These are phyloP conservation scores for Lanmaoa rubissima DNA, from an alignment of 768 basidiomycete species.

Conservation along the genomic window DNA sequence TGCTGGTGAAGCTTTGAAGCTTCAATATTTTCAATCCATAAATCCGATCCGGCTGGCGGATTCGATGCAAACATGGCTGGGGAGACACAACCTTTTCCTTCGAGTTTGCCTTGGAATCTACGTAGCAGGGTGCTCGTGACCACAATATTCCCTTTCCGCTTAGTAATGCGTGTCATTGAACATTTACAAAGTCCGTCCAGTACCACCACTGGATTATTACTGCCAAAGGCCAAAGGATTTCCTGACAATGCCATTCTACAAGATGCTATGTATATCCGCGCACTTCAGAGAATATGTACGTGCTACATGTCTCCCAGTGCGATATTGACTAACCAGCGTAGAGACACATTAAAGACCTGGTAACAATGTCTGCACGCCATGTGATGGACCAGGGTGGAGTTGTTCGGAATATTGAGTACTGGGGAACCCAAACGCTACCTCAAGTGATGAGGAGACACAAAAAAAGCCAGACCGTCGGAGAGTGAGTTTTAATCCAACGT, in stretches of 20 bases:
- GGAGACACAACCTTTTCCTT: background rate
- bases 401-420: slow-evolving; percentile 74
- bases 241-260: slow-evolving; percentile 76
- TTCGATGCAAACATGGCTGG: background rate
- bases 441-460: slow-evolving; percentile 69
- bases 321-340: slow-evolving; percentile 26
- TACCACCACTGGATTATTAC: background rate
- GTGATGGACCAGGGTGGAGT: slow-evolving; percentile 76
- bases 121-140: background rate
- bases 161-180: slow-evolving; percentile 11
- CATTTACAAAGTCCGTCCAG: background rate
- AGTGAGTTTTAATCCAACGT: slow-evolving; percentile 53
- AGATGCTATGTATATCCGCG: slow-evolving; percentile 79
- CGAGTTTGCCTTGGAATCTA: background rate
- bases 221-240: background rate
- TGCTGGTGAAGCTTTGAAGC: background rate
- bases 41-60: background rate
- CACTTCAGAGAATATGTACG: slow-evolving; percentile 75
- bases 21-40: background rate
- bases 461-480: slow-evolving; percentile 57
- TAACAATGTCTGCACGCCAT: slow-evolving; percentile 66
- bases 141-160: slow-evolving; percentile 6
- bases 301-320: slow-evolving; percentile 4
- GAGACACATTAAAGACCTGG: slow-evolving; percentile 74
- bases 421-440: slow-evolving; percentile 72